Evolutionary conservation across 2,329 filamentous ascomycete species (phyloP).

Genomic region (Arthrobotrys iridis): DNA sequence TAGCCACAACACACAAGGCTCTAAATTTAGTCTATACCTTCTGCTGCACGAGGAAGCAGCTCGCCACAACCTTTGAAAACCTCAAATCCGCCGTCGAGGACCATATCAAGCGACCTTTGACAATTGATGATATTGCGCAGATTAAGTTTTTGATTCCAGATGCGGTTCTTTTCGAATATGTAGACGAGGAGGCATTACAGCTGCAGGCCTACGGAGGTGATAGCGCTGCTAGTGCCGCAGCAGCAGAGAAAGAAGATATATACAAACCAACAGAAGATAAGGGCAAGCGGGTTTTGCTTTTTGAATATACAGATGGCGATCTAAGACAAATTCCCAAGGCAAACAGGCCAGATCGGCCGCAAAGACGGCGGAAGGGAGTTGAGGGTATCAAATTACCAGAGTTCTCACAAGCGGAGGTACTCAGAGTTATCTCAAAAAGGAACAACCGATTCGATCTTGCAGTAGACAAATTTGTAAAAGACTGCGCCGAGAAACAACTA

Average conservation of each 20-base stretch:
- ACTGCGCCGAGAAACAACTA: constrained; percentile 71
- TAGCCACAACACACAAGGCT: constrained; percentile 81
- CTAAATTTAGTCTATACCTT: constrained; percentile 95
- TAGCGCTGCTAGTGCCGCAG: constrained; percentile 23
- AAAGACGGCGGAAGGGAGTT: constrained; percentile 63
- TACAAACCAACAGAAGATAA: constrained; percentile 61
- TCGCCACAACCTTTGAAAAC: constrained; percentile 90
- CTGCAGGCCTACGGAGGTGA: constrained; percentile 72
- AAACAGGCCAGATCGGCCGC: constrained; percentile 64
- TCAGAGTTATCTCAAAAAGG: constrained; percentile 84
- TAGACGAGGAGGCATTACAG: constrained; percentile 84
- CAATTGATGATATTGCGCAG: constrained; percentile 80
- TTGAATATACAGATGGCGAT: constrained; percentile 93
- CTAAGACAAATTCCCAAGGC: constrained; percentile 78
- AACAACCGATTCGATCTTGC: constrained; percentile 84
- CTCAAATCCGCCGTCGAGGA: constrained; percentile 85
- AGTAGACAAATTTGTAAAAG: constrained; percentile 78
- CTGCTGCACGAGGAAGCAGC: constrained; percentile 88
- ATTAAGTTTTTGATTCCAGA: constrained; percentile 81
- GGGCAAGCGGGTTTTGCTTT: constrained; percentile 78
- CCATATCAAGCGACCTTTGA: constrained; percentile 77
- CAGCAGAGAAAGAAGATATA: constrained; percentile 53
- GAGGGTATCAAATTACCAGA: constrained; percentile 91
- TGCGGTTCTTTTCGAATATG: constrained; percentile 83
- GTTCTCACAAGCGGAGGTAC: constrained; percentile 92